Conservation (phyloP, 2,329 filamentous ascomycete genomes). For the Fusarium brachygibbosum region DNA sequence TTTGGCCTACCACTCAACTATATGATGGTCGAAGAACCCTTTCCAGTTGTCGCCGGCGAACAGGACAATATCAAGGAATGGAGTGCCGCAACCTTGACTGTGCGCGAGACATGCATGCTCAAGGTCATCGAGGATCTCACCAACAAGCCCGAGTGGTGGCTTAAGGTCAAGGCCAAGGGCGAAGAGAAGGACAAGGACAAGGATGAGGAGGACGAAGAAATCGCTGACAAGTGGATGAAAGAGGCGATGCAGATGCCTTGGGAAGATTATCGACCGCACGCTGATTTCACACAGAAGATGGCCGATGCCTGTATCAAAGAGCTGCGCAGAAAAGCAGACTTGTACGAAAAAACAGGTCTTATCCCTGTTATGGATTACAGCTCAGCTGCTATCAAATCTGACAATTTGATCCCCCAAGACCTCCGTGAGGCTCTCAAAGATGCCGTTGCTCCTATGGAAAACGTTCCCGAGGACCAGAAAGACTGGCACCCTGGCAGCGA, state of each 20-base stretch:
- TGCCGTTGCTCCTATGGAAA: slow-evolving; percentile 63
- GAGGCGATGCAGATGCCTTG: slow-evolving; percentile 52
- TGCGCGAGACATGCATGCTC: slow-evolving; percentile 54
- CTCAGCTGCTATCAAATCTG: slow-evolving; percentile 54
- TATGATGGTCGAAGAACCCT: slow-evolving; percentile 16
- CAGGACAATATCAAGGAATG: slow-evolving; percentile 25
- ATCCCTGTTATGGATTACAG: slow-evolving; percentile 54
- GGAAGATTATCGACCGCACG: slow-evolving; percentile 39
- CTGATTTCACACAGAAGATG: background rate
- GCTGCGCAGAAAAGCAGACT: slow-evolving; percentile 51
- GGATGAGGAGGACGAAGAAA: slow-evolving; percentile 30
- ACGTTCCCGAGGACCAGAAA: slow-evolving; percentile 62
- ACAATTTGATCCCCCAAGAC: slow-evolving; percentile 46
- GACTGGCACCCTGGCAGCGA: slow-evolving; percentile 44
- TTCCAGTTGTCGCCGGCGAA: slow-evolving; percentile 41
- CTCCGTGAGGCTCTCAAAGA: slow-evolving; percentile 56
- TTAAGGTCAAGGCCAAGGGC: slow-evolving; percentile 44
- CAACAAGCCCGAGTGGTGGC: slow-evolving; percentile 55
- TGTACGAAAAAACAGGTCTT: slow-evolving; percentile 52
- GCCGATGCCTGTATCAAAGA: slow-evolving; percentile 48
- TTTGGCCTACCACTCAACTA: slow-evolving; percentile 46
- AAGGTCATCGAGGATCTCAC: slow-evolving; percentile 52
- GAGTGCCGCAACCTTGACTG: slow-evolving; percentile 48
- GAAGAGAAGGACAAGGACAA: no score
- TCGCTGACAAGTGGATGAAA: slow-evolving; percentile 49